Evolutionary conservation across 768 basidiomycete species (phyloP), one percentile per base, ranked within the genome.

Genomic region (Cantharellus anzutake): DNA sequence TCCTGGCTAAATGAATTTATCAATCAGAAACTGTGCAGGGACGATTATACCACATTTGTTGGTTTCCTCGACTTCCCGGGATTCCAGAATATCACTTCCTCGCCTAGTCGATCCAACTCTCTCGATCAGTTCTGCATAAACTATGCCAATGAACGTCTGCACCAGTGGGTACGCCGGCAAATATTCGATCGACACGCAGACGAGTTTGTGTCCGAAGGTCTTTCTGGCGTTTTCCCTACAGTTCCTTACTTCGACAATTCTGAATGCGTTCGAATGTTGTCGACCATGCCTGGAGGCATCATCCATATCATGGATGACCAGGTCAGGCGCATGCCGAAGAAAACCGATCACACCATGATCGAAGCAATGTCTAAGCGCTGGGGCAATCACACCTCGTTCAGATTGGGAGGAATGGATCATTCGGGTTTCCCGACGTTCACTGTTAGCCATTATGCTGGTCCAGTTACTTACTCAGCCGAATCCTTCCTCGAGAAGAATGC

Each of bases 301-400:
- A 82, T 97, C 58, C 90, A 94, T 66, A 97, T 98, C 70, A 89
- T 97, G 85, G 93, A 98, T 67, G 94, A 98, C 67, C 92, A 96
- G 70, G 86, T 92, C 1, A 78, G 85, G 7, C 77, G 86, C 42
- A 78, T 79, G 60, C 83, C 81, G 61, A 93, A 91, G 72, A 92
- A 93, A 79, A 93, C 84, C 2, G 90, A 94, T 66, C 79, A 84
- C 59, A 88, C 85, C 0, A 96, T 98, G 90, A 80, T 93, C 4
- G 91, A 96, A 65, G 89, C 93, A 0, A 90, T 97, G 67, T 75
- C 79, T 53, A 98, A 97, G 70, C 80, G 94, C 1, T 97, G 92
- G 89, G 87, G 82, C 3, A 94, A 89, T 65, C 93, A 98, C 67
- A 78, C 85, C 0, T 84, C 84, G 0, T 97, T 97, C 81, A 93